Evolutionary conservation across 441 rosid genomes (phyloP), one percentile per base, ranked within the genome.

Genomic region (Jatropha multifida): DNA sequence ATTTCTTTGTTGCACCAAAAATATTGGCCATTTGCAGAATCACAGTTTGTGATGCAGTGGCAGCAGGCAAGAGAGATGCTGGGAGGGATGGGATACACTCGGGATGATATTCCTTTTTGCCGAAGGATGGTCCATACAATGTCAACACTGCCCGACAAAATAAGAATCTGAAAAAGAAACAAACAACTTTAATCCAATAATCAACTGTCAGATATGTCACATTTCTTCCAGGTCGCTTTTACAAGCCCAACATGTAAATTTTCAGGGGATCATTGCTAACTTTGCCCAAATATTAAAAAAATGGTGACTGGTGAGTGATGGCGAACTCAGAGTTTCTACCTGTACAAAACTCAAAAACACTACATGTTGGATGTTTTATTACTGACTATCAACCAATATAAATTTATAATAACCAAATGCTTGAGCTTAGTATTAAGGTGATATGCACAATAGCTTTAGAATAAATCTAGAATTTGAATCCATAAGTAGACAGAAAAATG

Each of bases 71-170:
- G 42, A 93, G 76, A 65, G 82, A 80, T 46, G 79, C 83, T 4
- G 97, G 98, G 66, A 95, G 96, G 48, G 77, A 63, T 17, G 98
- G 99, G 60, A 86, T 62, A 54, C 98, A 95, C 37, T 83, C 86
- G 11, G 99, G 97, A 72, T 86, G 88, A 64, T 81, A 88, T 80
- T 95, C 93, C 81, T 85, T 85, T 85, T 90, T 89, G 65, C 83
- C 82, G 14, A 75, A 81, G 63, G 88, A 82, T 73, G 87, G 86
- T 51, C 80, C 82, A 74, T 87, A 85, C 4, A 89, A 86, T 7
- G 90, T 76, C 83, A 95, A 76, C 65, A 88, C 98, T 11, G 90
- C 89, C 77, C 91, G 88, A 65, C 95, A 93, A 79, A 92, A 93
- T 54, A 95, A 61, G 81, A 93, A 95, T 85, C 98, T 95, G 94